A percentile compares a stretch with the other conserved stretches of the same genome.
phyloP scores from a whole-genome alignment of 1,139 yeast genomes.

The Suhomyces bokatorum region DNA sequence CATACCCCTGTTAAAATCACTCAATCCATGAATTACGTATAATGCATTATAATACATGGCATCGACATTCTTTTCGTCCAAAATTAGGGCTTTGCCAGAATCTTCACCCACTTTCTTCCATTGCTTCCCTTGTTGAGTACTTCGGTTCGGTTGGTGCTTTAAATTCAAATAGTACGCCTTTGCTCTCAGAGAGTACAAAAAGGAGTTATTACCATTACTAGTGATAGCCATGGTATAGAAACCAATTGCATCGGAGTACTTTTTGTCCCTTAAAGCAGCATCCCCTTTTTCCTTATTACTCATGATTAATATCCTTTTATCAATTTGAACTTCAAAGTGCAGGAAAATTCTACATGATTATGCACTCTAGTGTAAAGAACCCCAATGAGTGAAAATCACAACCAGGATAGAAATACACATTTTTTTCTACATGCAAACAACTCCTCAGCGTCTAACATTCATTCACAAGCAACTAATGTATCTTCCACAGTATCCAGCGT shows the following conservation, averaged over 20 bases:
- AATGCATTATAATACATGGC: constrained; percentile 29
- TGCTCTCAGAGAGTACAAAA: constrained; percentile 20
- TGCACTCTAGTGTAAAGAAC: background rate
- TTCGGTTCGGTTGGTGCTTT: constrained; percentile 10
- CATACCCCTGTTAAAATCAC: constrained; percentile 29
- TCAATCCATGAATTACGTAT: constrained; percentile 25
- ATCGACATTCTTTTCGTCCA: constrained; percentile 23
- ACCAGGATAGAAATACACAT: constrained; percentile 8
- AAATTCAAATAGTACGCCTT: constrained; percentile 19
- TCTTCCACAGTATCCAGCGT: constrained; percentile 39
- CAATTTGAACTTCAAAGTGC: background rate
- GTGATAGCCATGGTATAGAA: constrained; percentile 21
- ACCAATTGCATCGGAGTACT: constrained; percentile 22
- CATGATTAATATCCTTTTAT: background rate
- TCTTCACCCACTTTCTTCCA: constrained; percentile 26
- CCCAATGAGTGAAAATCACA: constrained; percentile 2
- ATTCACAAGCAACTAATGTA: constrained; percentile 12
- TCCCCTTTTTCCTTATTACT: constrained; percentile 3
- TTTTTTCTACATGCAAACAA: constrained; percentile 25
- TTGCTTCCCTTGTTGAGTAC: constrained; percentile 16
- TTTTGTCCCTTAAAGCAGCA: constrained; percentile 12
- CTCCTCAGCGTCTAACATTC: constrained; percentile 24
- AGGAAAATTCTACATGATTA: background rate
- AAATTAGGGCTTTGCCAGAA: constrained; percentile 29
- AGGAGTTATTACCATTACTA: constrained; percentile 13